Percentiles rank a stretch among this genome's conserved stretches.
These are phyloP conservation scores for Tolypocladium pustulatum DNA, from an alignment of 2,329 filamentous ascomycete genomes.

Conservation along the genomic window DNA sequence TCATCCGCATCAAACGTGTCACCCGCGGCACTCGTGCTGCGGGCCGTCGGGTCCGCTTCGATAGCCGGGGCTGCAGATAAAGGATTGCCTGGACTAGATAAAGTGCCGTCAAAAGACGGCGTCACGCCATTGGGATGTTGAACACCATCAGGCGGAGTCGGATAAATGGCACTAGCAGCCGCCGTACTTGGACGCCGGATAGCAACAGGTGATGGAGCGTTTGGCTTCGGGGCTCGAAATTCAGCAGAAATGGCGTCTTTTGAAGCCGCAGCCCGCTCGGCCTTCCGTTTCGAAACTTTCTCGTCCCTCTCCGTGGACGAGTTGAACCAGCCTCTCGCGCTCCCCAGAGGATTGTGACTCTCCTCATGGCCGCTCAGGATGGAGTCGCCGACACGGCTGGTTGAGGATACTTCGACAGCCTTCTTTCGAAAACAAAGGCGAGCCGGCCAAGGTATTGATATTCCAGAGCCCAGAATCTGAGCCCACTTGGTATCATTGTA, in stretches of 20 bases:
- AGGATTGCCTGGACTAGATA: conserved; percentile 44
- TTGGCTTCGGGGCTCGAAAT: conserved; percentile 30
- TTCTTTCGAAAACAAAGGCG: conserved; percentile 42
- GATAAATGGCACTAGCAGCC: conserved; percentile 50
- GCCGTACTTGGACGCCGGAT: conserved; percentile 38
- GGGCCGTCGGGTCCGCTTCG: conserved; percentile 16
- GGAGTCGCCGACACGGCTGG: conserved; percentile 27
- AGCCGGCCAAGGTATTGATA: conserved; percentile 43
- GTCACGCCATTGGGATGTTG: conserved; percentile 42
- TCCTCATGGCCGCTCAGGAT: conserved; percentile 26
- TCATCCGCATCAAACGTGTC: conserved; percentile 19
- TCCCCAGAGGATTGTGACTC: conserved; percentile 36
- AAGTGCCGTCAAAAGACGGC: conserved; percentile 44
- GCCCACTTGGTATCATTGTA: conserved; percentile 30
- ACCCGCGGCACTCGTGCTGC: conserved; percentile 8
- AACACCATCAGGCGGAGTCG: conserved; percentile 59
- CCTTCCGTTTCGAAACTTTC: conserved; percentile 34
- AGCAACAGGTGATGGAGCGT: conserved; percentile 40
- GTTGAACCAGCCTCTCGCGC: conserved; percentile 38
- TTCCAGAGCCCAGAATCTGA: conserved; percentile 20
- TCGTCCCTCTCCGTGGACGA: conserved; percentile 34
- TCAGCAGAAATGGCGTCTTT: conserved; percentile 33
- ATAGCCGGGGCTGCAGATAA: conserved; percentile 16
- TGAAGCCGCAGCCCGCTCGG: conserved; percentile 34
- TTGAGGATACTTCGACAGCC: conserved; percentile 28